Conservation (phyloP, 2,329 filamentous ascomycete genomes). For the Knoxdaviesia proteae region DNA sequence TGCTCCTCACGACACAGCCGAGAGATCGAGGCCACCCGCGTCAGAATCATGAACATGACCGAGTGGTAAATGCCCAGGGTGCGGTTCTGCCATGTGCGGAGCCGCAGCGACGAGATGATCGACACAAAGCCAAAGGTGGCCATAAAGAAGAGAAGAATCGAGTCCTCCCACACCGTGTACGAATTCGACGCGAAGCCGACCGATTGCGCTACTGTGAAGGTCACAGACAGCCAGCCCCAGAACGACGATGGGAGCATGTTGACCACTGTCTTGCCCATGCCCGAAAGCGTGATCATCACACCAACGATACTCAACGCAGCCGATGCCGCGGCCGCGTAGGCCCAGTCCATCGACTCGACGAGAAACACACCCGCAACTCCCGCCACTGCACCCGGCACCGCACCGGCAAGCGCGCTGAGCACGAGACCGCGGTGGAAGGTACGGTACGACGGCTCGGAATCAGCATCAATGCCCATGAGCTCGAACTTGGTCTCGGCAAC, state of each 20-base stretch:
- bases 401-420: slow-evolving; percentile 14
- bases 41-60: slow-evolving; percentile 57
- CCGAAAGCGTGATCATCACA: slow-evolving; percentile 20
- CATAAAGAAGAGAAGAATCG: slow-evolving; percentile 80
- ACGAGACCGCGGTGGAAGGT: slow-evolving; percentile 18
- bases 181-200: slow-evolving; percentile 92
- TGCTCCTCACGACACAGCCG: slow-evolving; percentile 93
- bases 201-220: slow-evolving; percentile 76
- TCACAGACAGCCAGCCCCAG: slow-evolving; percentile 72
- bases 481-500: slow-evolving; percentile 37
- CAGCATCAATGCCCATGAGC: slow-evolving; percentile 17
- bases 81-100: slow-evolving; percentile 44
- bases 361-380: slow-evolving; percentile 10
- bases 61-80: slow-evolving; percentile 71
- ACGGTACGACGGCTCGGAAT: slow-evolving; percentile 13
- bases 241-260: slow-evolving; percentile 48
- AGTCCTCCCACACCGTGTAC: slow-evolving; percentile 97
- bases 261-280: slow-evolving; percentile 20
- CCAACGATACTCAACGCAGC: slow-evolving; percentile 22
- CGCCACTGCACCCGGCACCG: slow-evolving; percentile 12
- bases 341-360: slow-evolving; percentile 15
- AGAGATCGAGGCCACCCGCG: slow-evolving; percentile 65
- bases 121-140: slow-evolving; percentile 68
- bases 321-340: slow-evolving; percentile 13
- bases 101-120: slow-evolving; percentile 53